phyloP scores from a whole-genome alignment of 768 basidiomycete genomes.

The Pleurotus djamor region DNA sequence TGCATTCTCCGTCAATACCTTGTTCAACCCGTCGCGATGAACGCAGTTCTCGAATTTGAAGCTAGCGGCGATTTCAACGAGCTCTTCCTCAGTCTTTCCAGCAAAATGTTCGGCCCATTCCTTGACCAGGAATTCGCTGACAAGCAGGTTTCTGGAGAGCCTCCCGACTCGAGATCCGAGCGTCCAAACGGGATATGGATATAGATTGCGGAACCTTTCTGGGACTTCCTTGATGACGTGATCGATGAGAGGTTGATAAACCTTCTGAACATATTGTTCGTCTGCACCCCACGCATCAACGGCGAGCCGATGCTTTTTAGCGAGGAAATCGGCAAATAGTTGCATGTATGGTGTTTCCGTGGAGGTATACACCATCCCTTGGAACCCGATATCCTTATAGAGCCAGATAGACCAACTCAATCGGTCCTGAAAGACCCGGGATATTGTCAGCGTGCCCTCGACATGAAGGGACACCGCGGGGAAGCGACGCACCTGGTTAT shows the following conservation, averaged over 20 bases:
- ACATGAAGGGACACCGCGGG: background rate
- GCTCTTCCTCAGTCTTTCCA: conserved; percentile 55
- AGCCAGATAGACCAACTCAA: conserved; percentile 86
- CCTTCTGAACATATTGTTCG: conserved; percentile 45
- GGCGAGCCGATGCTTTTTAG: conserved; percentile 76
- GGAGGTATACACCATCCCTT: conserved; percentile 80
- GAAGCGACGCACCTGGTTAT: conserved; percentile 46
- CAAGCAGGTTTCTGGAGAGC: conserved; percentile 62
- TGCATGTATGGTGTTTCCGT: conserved; percentile 69
- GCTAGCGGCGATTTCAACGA: conserved; percentile 72
- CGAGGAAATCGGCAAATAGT: conserved; percentile 65
- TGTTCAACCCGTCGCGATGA: conserved; percentile 66
- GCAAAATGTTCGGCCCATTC: conserved; percentile 75
- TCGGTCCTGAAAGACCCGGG: conserved; percentile 44
- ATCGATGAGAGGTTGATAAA: conserved; percentile 41
- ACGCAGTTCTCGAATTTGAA: conserved; percentile 72
- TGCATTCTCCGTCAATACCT: conserved; percentile 44
- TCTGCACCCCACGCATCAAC: conserved; percentile 81
- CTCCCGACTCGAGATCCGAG: conserved; percentile 52
- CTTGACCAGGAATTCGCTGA: conserved; percentile 68
- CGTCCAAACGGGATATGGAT: conserved; percentile 68
- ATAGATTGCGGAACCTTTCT: conserved; percentile 46
- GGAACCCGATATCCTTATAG: conserved; percentile 86
- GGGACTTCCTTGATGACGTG: conserved; percentile 60
- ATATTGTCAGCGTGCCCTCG: background rate